Evolutionary conservation across 257 asterid genomes (phyloP).

Genomic region (Lycium ferocissimum): DNA sequence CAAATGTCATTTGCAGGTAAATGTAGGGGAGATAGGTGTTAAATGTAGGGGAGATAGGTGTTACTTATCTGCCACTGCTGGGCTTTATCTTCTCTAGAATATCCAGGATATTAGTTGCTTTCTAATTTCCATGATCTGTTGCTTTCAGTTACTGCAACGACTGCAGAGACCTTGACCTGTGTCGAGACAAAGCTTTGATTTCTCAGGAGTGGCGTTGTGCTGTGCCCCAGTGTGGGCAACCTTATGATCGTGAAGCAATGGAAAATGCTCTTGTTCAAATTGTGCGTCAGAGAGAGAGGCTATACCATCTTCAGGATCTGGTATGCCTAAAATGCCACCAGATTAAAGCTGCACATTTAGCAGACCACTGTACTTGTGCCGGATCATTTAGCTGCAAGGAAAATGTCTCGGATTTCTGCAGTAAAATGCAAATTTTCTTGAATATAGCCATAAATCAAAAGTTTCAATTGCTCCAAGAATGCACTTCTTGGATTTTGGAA

Average conservation of each 20-base stretch:
- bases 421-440: conserved; percentile 69
- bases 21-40: conserved; percentile 24
- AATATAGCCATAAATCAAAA: conserved; percentile 73
- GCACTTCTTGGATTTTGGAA: conserved; percentile 78
- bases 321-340: conserved; percentile 89
- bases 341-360: conserved; percentile 84
- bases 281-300: conserved; percentile 82
- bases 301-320: conserved; percentile 89
- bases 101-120: conserved; percentile 26
- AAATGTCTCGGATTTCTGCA: conserved; percentile 57
- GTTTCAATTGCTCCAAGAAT: conserved; percentile 78
- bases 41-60: no score
- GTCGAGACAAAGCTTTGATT: conserved; percentile 63
- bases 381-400: conserved; percentile 91
- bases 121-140: conserved; percentile 13
- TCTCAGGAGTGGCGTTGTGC: conserved; percentile 84
- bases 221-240: conserved; percentile 86
- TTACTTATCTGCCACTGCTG: conserved; percentile 19
- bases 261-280: conserved; percentile 87
- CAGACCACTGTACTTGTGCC: conserved; percentile 83
- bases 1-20: conserved; percentile 96
- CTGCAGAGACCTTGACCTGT: conserved; percentile 87
- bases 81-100: conserved; percentile 3
- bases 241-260: conserved; percentile 79
- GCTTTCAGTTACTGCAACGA: conserved; percentile 87